phyloP scores from a whole-genome alignment of 495 filamentous ascomycete species.

The Neurospora cerealis region DNA sequence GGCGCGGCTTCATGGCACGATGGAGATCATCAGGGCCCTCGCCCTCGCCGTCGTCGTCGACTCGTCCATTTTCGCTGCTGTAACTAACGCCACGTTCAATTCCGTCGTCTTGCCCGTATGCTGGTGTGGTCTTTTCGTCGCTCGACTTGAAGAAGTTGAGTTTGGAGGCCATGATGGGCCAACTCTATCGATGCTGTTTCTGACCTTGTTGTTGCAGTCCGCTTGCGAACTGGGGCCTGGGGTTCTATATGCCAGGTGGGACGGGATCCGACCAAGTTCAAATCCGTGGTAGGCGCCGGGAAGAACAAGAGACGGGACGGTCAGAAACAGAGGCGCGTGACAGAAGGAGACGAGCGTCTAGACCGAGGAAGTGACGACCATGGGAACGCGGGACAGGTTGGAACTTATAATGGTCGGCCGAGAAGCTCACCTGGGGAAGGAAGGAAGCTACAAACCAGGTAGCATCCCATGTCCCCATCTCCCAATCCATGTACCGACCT shows the following conservation, averaged over 20 bases:
- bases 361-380: neutral
- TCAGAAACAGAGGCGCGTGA: neutral
- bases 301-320: neutral
- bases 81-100: neutral
- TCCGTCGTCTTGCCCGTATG: conserved; percentile 7
- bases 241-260: neutral
- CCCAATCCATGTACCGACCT: neutral
- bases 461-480: neutral
- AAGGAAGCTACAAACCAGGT: neutral
- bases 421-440: neutral
- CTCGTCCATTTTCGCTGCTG: conserved; percentile 12
- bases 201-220: neutral
- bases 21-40: conserved; percentile 20
- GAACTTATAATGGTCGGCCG: neutral
- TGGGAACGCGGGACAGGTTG: neutral
- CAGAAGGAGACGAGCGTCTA: neutral
- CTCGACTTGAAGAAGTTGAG: conserved; percentile 8
- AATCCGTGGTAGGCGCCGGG: neutral
- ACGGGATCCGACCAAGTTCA: neutral
- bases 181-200: neutral
- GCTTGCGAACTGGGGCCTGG: too few species aligned
- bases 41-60: conserved; percentile 8
- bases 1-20: conserved; percentile 27
- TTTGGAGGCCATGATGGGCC: conserved; percentile 6
- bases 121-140: conserved; percentile 16